Base-by-base conservation (phyloP, 2,329 filamentous ascomycete species). In the Microthyrium microscopicum region DNA sequence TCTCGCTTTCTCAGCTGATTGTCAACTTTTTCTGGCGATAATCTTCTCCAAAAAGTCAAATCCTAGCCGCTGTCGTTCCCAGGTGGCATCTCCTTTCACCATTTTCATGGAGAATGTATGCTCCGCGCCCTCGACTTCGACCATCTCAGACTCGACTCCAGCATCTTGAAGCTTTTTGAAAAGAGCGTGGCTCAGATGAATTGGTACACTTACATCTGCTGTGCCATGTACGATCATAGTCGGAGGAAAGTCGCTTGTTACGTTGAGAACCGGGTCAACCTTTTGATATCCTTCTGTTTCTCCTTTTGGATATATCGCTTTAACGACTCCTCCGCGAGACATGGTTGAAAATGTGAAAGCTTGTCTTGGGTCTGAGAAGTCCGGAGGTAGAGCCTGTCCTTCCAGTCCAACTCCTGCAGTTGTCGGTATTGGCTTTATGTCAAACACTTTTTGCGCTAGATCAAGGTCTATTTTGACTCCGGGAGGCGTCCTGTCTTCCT, bases 81-180 rank as follows among this genome's bases (percentile, higher is more conserved):
- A 42, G 25, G 31, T 35, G 19, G 30, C 12, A 25, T 49, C 51
- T 1, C 55, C 56, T 34, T 56, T 54, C 37, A 50, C 38, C 57
- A 61, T 61, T 37, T 46, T 53, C 3, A 49, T 52, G 0, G 54
- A 54, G 46, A 61, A 61, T 2, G 56, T 60, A 39, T 61, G 58
- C n/a, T 49, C 54, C 37, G 61, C 58, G 4, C 45, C 54, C 1
- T 52, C 52, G 5, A 60, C 49, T 36, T 56, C 54, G 7, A 45
- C 43, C 43, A 59, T 44, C 4, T 45, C 54, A 40, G 53, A 54
- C 20, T 44, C 34, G 0, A 60, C 52, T 4, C 49, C 52, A 5
- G 42, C 31, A 24, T 44, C 38, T 21, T 40, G 29, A 13, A 61
- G 34, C 4, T 28, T 42, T 3, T 24, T 35, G 27, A 44, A 44